These are phyloP conservation scores for Microsporum ferrugineum DNA, from an alignment of 2,329 filamentous ascomycete species.

Conservation along the genomic window DNA sequence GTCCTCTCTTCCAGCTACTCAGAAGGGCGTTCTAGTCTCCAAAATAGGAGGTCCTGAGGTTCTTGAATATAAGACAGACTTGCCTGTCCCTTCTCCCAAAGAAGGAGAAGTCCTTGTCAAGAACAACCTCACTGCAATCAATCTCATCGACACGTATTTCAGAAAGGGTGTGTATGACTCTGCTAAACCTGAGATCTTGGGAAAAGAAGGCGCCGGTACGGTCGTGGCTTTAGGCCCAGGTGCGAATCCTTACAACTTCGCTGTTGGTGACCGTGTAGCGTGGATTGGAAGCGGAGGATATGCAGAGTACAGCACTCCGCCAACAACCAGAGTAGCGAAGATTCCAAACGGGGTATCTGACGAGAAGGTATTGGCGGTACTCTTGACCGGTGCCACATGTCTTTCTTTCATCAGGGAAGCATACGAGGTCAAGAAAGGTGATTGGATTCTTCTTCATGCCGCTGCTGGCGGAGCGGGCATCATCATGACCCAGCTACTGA, in stretches of 20 bases:
- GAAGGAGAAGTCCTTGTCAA: constrained; percentile 68
- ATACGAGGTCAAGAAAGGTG: constrained; percentile 56
- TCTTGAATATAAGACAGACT: constrained; percentile 56
- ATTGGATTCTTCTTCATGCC: constrained; percentile 70
- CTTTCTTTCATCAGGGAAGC: constrained; percentile 68
- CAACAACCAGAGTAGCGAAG: constrained; percentile 42
- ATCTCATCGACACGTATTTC: constrained; percentile 90
- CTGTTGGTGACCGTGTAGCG: constrained; percentile 58
- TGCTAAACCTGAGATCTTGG: constrained; percentile 60
- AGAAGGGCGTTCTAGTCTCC: constrained; percentile 62
- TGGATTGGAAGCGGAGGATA: constrained; percentile 51
- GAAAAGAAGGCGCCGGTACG: constrained; percentile 65
- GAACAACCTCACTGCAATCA: constrained; percentile 70
- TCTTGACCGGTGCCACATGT: constrained; percentile 76
- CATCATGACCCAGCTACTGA: constrained; percentile 64
- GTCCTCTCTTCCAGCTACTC: constrained; percentile 48
- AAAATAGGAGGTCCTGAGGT: constrained; percentile 63
- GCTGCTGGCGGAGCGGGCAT: constrained; percentile 73
- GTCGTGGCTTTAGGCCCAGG: constrained; percentile 51
- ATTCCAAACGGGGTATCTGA: constrained; percentile 53
- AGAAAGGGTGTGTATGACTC: constrained; percentile 71
- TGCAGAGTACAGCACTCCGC: constrained; percentile 48
- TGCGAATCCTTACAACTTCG: constrained; percentile 41
- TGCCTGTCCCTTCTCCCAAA: constrained; percentile 56
- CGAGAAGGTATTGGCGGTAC: constrained; percentile 53